Evolutionary conservation across 2,329 filamentous ascomycete genomes (phyloP).

Genomic region (Tolypocladium nubicola): DNA sequence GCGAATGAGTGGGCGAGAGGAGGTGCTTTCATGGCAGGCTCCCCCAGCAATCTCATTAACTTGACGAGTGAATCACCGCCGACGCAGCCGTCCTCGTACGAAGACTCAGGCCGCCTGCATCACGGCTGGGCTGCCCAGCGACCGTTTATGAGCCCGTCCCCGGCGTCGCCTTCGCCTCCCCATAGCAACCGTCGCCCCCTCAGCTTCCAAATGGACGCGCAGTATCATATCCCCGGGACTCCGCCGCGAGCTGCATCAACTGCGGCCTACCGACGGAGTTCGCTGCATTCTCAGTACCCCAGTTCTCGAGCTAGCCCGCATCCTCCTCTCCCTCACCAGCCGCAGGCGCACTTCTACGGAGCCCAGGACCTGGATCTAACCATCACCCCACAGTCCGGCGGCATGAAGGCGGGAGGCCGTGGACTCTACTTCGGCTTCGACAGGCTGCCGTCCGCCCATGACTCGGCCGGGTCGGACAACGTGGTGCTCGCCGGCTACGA

Average conservation of each 20-base stretch:
- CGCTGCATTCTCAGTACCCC: slow-evolving; percentile 40
- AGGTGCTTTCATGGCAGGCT: slow-evolving; percentile 29
- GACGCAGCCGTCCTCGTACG: slow-evolving; percentile 41
- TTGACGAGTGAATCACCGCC: slow-evolving; percentile 41
- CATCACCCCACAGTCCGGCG: slow-evolving; percentile 41
- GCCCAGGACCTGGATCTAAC: slow-evolving; percentile 67
- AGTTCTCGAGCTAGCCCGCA: slow-evolving; percentile 33
- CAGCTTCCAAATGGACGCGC: slow-evolving; percentile 43
- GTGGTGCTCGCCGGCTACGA: slow-evolving; percentile 70
- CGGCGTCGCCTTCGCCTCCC: slow-evolving; percentile 29
- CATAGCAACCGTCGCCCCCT: slow-evolving; percentile 31
- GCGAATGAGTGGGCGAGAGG: slow-evolving; percentile 33
- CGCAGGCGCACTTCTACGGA: slow-evolving; percentile 68
- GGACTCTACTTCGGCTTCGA: slow-evolving; percentile 80
- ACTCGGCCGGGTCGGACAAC: slow-evolving; percentile 40
- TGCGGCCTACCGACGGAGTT: slow-evolving; percentile 31
- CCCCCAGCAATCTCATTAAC: slow-evolving; percentile 42
- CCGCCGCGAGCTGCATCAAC: slow-evolving; percentile 22
- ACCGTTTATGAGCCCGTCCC: slow-evolving; percentile 31
- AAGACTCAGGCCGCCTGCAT: slow-evolving; percentile 31
- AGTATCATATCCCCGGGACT: slow-evolving; percentile 30
- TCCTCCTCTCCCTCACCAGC: slow-evolving; percentile 63
- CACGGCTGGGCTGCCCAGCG: slow-evolving; percentile 36
- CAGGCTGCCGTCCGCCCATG: slow-evolving; percentile 41
- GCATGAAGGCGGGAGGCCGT: slow-evolving; percentile 52